Evolutionary conservation across 2,329 filamentous ascomycete species (phyloP).

Genomic region (Endothia cerciana): DNA sequence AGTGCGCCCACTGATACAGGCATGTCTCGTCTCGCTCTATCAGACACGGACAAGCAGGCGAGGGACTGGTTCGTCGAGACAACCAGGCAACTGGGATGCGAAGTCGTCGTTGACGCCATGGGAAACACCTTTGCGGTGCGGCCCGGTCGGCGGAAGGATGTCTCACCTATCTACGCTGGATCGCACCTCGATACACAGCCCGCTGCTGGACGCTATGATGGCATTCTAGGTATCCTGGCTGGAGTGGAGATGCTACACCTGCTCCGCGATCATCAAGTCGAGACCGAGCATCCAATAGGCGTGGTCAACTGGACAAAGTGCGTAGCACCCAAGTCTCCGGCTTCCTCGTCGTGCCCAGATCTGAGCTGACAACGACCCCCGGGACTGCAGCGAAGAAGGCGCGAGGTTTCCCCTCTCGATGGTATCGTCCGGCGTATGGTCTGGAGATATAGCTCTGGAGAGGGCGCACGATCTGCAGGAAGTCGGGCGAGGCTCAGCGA

Average conservation of each 20-base stretch:
- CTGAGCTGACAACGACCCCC: background rate
- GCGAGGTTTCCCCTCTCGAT: slow-evolving; percentile 79
- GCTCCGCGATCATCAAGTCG: slow-evolving; percentile 67
- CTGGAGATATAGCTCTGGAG: slow-evolving; percentile 65
- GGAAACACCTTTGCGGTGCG: slow-evolving; percentile 80
- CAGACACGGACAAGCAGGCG: slow-evolving; percentile 70
- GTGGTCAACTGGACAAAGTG: slow-evolving; percentile 80
- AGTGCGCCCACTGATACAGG: slow-evolving; percentile 67
- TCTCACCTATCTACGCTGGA: slow-evolving; percentile 69
- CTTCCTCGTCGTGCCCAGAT: background rate
- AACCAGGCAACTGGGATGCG: slow-evolving; percentile 66
- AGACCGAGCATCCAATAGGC: slow-evolving; percentile 73
- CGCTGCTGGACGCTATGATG: slow-evolving; percentile 71
- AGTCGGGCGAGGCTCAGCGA: slow-evolving; percentile 62
- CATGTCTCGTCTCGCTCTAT: slow-evolving; percentile 75
- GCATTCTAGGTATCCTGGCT: slow-evolving; percentile 74
- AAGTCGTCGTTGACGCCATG: slow-evolving; percentile 72
- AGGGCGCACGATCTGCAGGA: slow-evolving; percentile 64
- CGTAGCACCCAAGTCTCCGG: slow-evolving; percentile 21
- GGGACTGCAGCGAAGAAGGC: slow-evolving; percentile 68
- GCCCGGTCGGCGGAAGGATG: slow-evolving; percentile 60
- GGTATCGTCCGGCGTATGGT: slow-evolving; percentile 77
- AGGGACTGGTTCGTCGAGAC: slow-evolving; percentile 77
- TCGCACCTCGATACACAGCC: slow-evolving; percentile 72
- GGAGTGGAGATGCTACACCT: slow-evolving; percentile 74